Conservation (phyloP, 2,329 filamentous ascomycete genomes). For the Pestalotiopsis sp. region DNA sequence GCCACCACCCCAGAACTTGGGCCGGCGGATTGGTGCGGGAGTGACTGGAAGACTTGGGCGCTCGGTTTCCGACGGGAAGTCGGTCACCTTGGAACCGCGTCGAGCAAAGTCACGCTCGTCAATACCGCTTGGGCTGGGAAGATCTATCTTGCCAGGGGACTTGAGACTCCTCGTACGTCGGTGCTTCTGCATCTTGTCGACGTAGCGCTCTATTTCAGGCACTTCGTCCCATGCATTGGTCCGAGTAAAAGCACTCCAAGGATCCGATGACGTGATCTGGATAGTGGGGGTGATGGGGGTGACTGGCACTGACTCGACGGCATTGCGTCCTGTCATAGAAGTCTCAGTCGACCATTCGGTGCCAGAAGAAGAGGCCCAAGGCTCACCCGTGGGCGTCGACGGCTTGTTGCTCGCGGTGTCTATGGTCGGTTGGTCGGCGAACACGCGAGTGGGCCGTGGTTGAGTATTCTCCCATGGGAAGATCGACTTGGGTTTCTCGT, state of each 20-base stretch:
- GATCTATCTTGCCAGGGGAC: conserved; percentile 24
- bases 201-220: conserved; percentile 84
- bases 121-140: conserved; percentile 28
- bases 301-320: conserved; percentile 38
- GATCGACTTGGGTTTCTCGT: conserved; percentile 64
- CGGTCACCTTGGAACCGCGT: conserved; percentile 69
- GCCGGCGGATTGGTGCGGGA: conserved; percentile 73
- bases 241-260: conserved; percentile 73
- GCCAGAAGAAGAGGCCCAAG: conserved; percentile 16
- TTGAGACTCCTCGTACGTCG: conserved; percentile 37
- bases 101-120: conserved; percentile 31
- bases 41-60: conserved; percentile 89
- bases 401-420: conserved; percentile 7
- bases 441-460: conserved; percentile 64
- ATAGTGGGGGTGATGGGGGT: conserved; percentile 52
- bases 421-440: conserved; percentile 53
- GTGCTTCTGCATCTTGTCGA: conserved; percentile 72
- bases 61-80: conserved; percentile 82
- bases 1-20: conserved; percentile 64
- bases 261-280: conserved; percentile 49
- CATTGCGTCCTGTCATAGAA: conserved; percentile 36
- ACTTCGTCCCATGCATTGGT: conserved; percentile 93
- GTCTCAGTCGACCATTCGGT: conserved; percentile 30
- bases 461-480: conserved; percentile 88
- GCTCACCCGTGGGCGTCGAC: conserved; percentile 19